Evolutionary conservation across 805 yeast species (phyloP), one percentile per base, ranked within the genome.

Genomic region (Saccharomycopsis vini): DNA sequence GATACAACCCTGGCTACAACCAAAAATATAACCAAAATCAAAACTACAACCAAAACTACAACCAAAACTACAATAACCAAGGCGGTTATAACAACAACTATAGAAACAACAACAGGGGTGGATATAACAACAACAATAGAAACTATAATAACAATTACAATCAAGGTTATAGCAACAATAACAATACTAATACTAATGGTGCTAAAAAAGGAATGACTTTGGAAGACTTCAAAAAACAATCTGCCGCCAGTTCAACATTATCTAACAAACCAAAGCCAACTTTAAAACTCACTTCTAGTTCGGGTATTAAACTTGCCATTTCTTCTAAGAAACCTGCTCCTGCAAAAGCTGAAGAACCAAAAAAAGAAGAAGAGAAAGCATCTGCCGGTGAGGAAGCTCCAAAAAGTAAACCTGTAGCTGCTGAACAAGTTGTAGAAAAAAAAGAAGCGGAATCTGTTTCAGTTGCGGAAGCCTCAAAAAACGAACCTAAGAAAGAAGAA

Each of bases 201-300:
- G 43, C 43, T 43, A 46, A 45, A 21, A 49, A 68, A 55, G 80
- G 79, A 49, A 78, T 85, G 86, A 73, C 89, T 32, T 70, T 86
- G 55, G 94, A 87, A 43, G 95, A 85, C 52, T 86, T 77, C 66
- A 81, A 83, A 59, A 80, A 80, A 59, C 84, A 79, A 58, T 73
- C 77, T 58, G 50, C 62, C 13, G 24, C 44, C 10, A 26, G 50
- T 60, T 47, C 65, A 55, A 46, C 64, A 63, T 48, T 56, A 55
- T 72, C 73, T 59, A 81, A 82, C 36, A 52, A 45, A 33, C 62
- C 62, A 46, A 84, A 81, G 69, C 79, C 69, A 57, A 74, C 78
- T 39, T 70, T 82, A 61, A 81, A 80, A 59, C 68, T 83, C 59
- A 78, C 79, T 30, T 63, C 79, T 24, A 73, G 80, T 36, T 73